phyloP scores from a whole-genome alignment of 306 rosid species.

The Glycine soja region DNA sequence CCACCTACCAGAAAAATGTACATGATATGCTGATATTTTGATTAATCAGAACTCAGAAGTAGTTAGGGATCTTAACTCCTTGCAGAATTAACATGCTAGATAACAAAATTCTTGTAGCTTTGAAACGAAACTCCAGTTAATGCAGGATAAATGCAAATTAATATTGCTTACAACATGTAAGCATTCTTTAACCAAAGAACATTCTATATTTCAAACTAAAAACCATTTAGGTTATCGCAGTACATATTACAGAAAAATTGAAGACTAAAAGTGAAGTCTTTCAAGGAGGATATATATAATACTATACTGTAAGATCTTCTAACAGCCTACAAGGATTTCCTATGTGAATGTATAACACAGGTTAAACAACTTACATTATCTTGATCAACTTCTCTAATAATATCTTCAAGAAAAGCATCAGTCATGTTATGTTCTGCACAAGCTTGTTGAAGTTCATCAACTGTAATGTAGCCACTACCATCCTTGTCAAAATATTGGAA shows the following conservation, averaged over 20 bases:
- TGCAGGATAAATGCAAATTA: slow-evolving; percentile 24
- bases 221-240: slow-evolving; percentile 20
- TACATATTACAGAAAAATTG: slow-evolving; percentile 8
- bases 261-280: slow-evolving; percentile 13
- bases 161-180: slow-evolving; percentile 23
- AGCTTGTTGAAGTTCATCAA: slow-evolving; percentile 97
- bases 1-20: slow-evolving; percentile 5
- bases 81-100: slow-evolving; percentile 11
- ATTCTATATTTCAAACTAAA: slow-evolving; percentile 28
- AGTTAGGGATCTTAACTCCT: slow-evolving; percentile 27
- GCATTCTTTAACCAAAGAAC: slow-evolving; percentile 22
- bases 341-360: slow-evolving; percentile 17
- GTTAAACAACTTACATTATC: slow-evolving; percentile 77
- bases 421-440: slow-evolving; percentile 88
- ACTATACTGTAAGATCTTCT: neutral
- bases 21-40: neutral
- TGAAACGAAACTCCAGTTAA: slow-evolving; percentile 22
- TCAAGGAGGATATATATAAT: neutral
- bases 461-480: slow-evolving; percentile 93
- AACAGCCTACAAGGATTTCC: slow-evolving; percentile 31
- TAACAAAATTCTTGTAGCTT: slow-evolving; percentile 1
- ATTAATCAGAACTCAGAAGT: slow-evolving; percentile 11
- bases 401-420: slow-evolving; percentile 85
- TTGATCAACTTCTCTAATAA: slow-evolving; percentile 93
- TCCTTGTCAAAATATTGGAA: slow-evolving; percentile 94